These are phyloP conservation scores for Gentiana straminea DNA, from an alignment of 257 asterid genomes.

Conservation along the genomic window DNA sequence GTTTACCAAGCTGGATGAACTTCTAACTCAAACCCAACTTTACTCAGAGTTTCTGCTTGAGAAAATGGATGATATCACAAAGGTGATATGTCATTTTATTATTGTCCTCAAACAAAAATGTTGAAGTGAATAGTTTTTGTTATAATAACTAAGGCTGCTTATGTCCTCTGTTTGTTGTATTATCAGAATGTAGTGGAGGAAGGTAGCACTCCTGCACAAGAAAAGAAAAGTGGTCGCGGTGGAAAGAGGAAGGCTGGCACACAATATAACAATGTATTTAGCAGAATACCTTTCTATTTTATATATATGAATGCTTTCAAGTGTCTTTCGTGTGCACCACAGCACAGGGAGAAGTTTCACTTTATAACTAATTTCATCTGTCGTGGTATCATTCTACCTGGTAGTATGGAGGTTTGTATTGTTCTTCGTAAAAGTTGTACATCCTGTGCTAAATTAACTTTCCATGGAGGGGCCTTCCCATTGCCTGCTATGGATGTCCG, in stretches of 20 bases:
- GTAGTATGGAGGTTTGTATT: too few species aligned
- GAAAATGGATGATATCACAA: slow-evolving; percentile 85
- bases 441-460: too few species aligned
- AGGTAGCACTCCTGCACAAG: slow-evolving; percentile 25
- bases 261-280: slow-evolving; percentile 45
- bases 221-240: slow-evolving; percentile 58
- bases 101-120: slow-evolving; percentile 1
- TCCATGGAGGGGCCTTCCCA: too few species aligned
- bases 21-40: slow-evolving; percentile 82
- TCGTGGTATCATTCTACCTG: too few species aligned
- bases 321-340: too few species aligned
- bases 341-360: too few species aligned
- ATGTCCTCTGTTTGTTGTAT: slow-evolving; percentile 7
- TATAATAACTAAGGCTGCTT: slow-evolving; percentile 1
- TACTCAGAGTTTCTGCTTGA: slow-evolving; percentile 88
- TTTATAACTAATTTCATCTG: too few species aligned
- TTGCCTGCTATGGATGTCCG: too few species aligned
- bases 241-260: slow-evolving; percentile 60
- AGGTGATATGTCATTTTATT: slow-evolving; percentile 28
- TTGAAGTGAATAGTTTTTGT: not conserved
- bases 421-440: too few species aligned
- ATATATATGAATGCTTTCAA: too few species aligned
- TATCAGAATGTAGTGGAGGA: slow-evolving; percentile 46
- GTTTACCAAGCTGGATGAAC: slow-evolving; percentile 83
- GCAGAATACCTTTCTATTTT: not conserved